Percentiles rank a stretch among this genome's conserved stretches.
Conservation (phyloP, 169 alveolate genomes). For the Plasmodium ovale region DNA sequence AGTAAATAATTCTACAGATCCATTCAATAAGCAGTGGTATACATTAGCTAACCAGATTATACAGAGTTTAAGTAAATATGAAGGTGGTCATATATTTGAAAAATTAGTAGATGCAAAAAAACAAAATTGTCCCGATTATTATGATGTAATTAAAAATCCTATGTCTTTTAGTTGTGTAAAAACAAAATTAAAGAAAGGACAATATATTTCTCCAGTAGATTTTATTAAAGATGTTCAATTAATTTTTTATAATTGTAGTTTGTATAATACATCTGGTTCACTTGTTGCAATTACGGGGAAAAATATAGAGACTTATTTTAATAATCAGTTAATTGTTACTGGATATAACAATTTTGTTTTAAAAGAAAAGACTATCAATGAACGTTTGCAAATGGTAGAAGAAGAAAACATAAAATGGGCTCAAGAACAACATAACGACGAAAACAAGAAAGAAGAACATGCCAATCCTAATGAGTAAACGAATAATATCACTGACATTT, state of each 20-base stretch:
- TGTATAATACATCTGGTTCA: constrained; percentile 90
- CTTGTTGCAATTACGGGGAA: constrained; percentile 90
- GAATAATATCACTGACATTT: too few species aligned
- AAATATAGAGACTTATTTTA: constrained; percentile 87
- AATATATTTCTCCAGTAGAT: constrained; percentile 86
- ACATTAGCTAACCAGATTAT: constrained; percentile 81
- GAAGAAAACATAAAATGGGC: constrained; percentile 69
- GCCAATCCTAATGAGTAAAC: neutral
- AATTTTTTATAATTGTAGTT: constrained; percentile 88
- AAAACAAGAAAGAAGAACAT: neutral
- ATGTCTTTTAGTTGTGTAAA: constrained; percentile 90
- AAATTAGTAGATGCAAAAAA: constrained; percentile 91
- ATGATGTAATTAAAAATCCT: constrained; percentile 90
- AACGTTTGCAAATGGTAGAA: constrained; percentile 79
- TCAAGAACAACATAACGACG: constrained; percentile 14
- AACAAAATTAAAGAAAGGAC: constrained; percentile 84
- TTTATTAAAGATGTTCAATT: constrained; percentile 89
- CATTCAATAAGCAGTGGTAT: constrained; percentile 89
- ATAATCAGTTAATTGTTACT: constrained; percentile 80
- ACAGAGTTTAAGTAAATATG: constrained; percentile 86
- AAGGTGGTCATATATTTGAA: constrained; percentile 93
- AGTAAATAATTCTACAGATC: constrained; percentile 79
- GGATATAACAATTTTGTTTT: constrained; percentile 78
- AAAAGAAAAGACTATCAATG: constrained; percentile 79
- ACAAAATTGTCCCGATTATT: constrained; percentile 92